Evolutionary conservation across 495 filamentous ascomycete species (phyloP), one percentile per base, ranked within the genome.

Genomic region (Astrocystis sublimbata): DNA sequence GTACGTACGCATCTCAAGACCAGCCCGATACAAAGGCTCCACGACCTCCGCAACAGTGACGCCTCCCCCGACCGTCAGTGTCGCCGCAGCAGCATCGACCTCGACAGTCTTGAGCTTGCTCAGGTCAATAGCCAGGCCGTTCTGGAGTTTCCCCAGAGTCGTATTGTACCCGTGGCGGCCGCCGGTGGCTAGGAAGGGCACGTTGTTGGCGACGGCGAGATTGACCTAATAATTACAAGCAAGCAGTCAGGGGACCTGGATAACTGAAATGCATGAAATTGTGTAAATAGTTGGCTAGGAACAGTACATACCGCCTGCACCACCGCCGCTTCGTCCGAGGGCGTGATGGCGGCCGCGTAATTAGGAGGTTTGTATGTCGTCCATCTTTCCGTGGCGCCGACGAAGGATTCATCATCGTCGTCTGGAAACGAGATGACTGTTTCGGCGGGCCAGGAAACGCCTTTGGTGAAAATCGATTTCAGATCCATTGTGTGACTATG

Each of bases 111-210:
- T 51, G 30, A 73, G 67, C 10, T 68, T 47, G 19, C 65, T 61
- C 13, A 76, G 60, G 56, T 75, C 72, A 17, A 76, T 64, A 8
- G 64, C 28, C 3, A 64, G 13, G 35, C 62, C 62, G 17, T 53
- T 24, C 13, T 64, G 43, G 2, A 64, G 36, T 7, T 26, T 15
- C 4, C 33, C 43, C 0, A 68, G 24, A 0, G 53, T 65, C 6
- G 54, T 61, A 2, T 45, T 43, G 19, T 60, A 55, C 3, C 71
- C 72, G 31, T 76, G 74, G 12, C 74, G 66, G 9, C 62, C 72
- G 0, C 69, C 69, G 0, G 65, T 68, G 8, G 66, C 66, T 10
- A 76, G 63, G 59, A 75, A 75, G 0, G 69, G 62, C 3, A 73
- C 56, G 3, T 68, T 45, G 28, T 38, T 17, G 4, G 61, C 13